Evolutionary conservation across 495 filamentous ascomycete species (phyloP).

Genomic region (Daldinia grandis): DNA sequence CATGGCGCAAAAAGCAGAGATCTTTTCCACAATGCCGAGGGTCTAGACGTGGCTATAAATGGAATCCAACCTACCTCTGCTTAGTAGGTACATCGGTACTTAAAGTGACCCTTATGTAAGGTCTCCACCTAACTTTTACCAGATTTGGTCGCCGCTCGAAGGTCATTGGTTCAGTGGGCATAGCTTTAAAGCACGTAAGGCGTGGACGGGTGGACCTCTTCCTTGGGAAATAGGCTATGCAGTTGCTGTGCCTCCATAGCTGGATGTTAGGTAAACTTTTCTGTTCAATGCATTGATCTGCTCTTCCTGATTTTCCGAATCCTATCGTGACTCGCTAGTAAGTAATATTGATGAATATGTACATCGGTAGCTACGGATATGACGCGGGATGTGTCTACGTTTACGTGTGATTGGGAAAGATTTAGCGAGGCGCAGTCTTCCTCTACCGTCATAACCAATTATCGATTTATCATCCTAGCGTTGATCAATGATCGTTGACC

Average conservation of each 20-base stretch:
- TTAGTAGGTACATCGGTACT: neutral
- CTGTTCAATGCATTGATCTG: neutral
- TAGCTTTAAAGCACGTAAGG: neutral
- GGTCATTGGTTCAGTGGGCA: conserved; percentile 18
- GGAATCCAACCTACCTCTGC: neutral
- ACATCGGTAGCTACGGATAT: neutral
- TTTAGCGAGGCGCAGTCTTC: conserved; percentile 23
- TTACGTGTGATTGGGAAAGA: conserved; percentile 7
- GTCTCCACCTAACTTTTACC: conserved; percentile 4
- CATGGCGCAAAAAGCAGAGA: neutral
- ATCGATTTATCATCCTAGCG: conserved; percentile 21
- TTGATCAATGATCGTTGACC: conserved; percentile 27
- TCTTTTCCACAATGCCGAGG: neutral
- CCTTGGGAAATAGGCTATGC: conserved; percentile 3
- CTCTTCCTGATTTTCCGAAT: neutral
- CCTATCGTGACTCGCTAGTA: neutral
- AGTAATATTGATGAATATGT: neutral
- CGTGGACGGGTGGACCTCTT: conserved; percentile 10
- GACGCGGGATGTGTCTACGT: neutral
- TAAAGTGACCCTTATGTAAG: neutral
- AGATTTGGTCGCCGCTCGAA: conserved; percentile 25
- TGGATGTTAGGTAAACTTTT: neutral
- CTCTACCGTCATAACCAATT: conserved; percentile 26
- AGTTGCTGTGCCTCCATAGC: neutral
- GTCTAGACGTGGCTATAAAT: conserved; percentile 5